These are phyloP conservation scores for Arabidopsis lyrata DNA, from an alignment of 441 rosid genomes.

Conservation along the genomic window DNA sequence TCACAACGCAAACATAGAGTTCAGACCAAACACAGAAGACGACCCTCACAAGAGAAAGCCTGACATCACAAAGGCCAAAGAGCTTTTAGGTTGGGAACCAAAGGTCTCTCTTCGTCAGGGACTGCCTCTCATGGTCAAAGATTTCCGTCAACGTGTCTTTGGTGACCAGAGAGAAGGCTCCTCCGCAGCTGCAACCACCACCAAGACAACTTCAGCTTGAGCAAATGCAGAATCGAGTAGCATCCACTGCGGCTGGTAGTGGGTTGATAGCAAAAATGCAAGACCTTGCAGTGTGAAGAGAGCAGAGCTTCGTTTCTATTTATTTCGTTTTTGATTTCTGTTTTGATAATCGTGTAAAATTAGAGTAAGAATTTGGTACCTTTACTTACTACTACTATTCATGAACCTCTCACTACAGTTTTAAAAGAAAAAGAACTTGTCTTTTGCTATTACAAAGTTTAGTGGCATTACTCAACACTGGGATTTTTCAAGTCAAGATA, in stretches of 20 bases:
- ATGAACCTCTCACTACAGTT: constrained; percentile 40
- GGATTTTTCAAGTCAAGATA: background rate
- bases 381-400: constrained; percentile 30
- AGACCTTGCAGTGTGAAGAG: constrained; percentile 27
- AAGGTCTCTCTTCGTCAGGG: constrained; percentile 75
- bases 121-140: constrained; percentile 77
- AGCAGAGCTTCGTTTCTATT: constrained; percentile 20
- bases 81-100: constrained; percentile 77
- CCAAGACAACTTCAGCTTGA: constrained; percentile 46
- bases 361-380: constrained; percentile 37
- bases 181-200: constrained; percentile 44
- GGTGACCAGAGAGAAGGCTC: constrained; percentile 60
- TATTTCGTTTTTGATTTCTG: constrained; percentile 20
- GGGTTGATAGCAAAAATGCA: constrained; percentile 8
- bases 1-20: constrained; percentile 77
- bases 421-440: background rate
- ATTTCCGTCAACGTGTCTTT: constrained; percentile 76
- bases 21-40: constrained; percentile 83
- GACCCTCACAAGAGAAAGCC: constrained; percentile 92
- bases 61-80: constrained; percentile 76
- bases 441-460: constrained; percentile 32
- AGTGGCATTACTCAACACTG: constrained; percentile 5
- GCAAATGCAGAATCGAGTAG: constrained; percentile 32
- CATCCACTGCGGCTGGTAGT: constrained; percentile 8
- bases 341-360: constrained; percentile 38